These are phyloP conservation scores for Alisma plantagoaquatica DNA, from an alignment of 106 monocot species.

Conservation along the genomic window DNA sequence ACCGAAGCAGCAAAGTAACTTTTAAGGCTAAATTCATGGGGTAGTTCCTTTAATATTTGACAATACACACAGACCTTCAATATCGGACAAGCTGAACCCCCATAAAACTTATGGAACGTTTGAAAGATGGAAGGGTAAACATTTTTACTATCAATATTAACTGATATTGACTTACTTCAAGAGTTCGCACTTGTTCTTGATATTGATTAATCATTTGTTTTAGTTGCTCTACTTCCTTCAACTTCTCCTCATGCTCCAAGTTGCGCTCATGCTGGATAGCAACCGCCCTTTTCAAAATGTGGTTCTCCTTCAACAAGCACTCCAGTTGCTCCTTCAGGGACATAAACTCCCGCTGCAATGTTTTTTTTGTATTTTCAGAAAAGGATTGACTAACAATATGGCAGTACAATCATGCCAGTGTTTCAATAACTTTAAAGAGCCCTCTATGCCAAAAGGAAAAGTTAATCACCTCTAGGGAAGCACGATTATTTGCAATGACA, in stretches of 20 bases:
- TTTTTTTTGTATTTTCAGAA: not conserved
- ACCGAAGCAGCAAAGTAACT: too few species aligned
- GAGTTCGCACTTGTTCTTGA: conserved; percentile 41
- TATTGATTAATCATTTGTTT: conserved; percentile 37
- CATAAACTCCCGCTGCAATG: conserved; percentile 12
- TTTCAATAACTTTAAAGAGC: not conserved
- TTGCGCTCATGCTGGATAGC: conserved; percentile 37
- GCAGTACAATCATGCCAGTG: not conserved
- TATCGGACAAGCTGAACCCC: too few species aligned
- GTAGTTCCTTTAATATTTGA: too few species aligned
- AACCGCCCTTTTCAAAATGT: conserved; percentile 47
- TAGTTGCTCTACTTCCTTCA: conserved; percentile 40
- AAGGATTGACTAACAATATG: too few species aligned
- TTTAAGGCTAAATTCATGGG: too few species aligned
- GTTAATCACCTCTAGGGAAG: conserved; percentile 28
- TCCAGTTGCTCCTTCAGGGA: conserved; percentile 38
- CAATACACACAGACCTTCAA: too few species aligned
- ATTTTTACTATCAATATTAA: too few species aligned
- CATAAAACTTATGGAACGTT: too few species aligned
- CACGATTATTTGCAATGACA: conserved; percentile 18
- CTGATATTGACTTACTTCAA: conserved; percentile 47
- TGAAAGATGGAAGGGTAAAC: too few species aligned
- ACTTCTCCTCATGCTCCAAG: conserved; percentile 28
- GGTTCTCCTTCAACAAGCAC: conserved; percentile 37
- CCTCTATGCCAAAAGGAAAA: not conserved